phyloP scores from a whole-genome alignment of 2,329 filamentous ascomycete genomes.

The Beauveria bassiana region DNA sequence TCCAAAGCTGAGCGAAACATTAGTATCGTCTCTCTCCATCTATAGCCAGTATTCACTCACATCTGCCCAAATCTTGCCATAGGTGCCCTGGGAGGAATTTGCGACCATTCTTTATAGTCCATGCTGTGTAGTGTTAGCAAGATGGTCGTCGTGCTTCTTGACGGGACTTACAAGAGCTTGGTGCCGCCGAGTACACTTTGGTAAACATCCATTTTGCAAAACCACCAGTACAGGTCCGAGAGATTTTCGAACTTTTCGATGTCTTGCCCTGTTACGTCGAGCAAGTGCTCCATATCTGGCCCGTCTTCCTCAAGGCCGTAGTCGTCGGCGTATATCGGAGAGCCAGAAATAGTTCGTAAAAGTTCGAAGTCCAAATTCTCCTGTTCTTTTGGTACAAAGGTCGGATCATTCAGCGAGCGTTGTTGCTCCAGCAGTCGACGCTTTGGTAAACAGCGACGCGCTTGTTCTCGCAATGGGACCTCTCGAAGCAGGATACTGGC shows the following conservation, averaged over 20 bases:
- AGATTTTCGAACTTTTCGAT: constrained; percentile 73
- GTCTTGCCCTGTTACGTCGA: constrained; percentile 46
- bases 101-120: constrained; percentile 73
- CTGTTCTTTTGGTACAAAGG: constrained; percentile 20
- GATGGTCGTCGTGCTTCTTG: background rate
- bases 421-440: constrained; percentile 37
- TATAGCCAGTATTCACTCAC: constrained; percentile 33
- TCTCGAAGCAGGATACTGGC: constrained; percentile 76
- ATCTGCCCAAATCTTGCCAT: constrained; percentile 68
- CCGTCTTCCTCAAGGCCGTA: constrained; percentile 28
- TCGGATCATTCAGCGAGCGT: constrained; percentile 1
- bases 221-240: constrained; percentile 92
- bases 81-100: constrained; percentile 77
- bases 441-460: constrained; percentile 56
- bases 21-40: background rate
- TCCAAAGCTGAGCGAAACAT: constrained; percentile 55
- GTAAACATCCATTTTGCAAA: constrained; percentile 86
- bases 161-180: constrained; percentile 63
- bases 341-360: constrained; percentile 34
- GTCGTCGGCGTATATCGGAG: constrained; percentile 28
- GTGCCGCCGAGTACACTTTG: constrained; percentile 87
- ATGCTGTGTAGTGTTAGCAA: constrained; percentile 43
- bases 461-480: constrained; percentile 69
- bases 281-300: constrained; percentile 17
- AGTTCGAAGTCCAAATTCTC: constrained; percentile 35